Percentiles rank a stretch among this genome's conserved stretches.
Conservation (phyloP, 2,329 filamentous ascomycete genomes). For the Chrysoporthe austroafricana region DNA sequence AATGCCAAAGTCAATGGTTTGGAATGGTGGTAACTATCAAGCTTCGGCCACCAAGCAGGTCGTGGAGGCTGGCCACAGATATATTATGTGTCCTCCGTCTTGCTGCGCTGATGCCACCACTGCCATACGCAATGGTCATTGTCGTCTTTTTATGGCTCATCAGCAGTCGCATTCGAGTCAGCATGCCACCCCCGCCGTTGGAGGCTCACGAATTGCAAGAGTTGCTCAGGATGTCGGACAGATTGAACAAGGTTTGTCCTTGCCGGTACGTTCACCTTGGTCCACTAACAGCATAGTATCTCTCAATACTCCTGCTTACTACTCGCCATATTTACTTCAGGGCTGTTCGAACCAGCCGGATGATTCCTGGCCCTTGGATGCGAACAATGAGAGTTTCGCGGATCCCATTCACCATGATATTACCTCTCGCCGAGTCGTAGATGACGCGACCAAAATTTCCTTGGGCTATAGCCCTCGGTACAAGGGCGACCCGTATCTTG, state of each 20-base stretch:
- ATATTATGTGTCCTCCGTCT: neutral
- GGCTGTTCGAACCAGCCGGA: neutral
- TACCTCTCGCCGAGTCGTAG: neutral
- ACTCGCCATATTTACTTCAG: neutral
- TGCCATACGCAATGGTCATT: neutral
- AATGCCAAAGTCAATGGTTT: neutral
- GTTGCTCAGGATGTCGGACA: neutral
- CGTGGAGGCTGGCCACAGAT: neutral
- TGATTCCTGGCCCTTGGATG: neutral
- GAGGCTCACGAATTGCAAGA: neutral
- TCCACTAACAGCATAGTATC: neutral
- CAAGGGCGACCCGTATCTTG: slow-evolving; percentile 41
- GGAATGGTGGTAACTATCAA: neutral
- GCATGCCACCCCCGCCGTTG: neutral
- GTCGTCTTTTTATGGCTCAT: neutral
- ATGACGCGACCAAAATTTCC: neutral
- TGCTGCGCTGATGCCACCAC: neutral
- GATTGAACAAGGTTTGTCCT: neutral
- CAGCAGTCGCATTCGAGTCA: neutral
- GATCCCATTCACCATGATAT: neutral
- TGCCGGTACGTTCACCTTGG: neutral
- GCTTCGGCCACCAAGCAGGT: neutral
- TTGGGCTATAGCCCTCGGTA: slow-evolving; percentile 43
- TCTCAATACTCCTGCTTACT: neutral
- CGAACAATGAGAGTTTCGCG: neutral